Base-by-base conservation (phyloP, 441 rosid genomes). In the Sinapis alba region DNA sequence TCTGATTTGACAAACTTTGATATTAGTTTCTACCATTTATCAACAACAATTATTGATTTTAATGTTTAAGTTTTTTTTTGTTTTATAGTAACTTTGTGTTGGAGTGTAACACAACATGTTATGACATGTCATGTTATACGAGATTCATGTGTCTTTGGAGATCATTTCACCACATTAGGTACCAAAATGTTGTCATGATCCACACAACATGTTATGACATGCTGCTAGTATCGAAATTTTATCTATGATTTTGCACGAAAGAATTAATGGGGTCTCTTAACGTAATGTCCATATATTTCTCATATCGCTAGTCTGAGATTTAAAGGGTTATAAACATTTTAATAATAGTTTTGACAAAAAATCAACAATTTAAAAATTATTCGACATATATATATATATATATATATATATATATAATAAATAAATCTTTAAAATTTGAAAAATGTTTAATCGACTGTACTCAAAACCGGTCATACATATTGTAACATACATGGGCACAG, bases 41-140 rank as follows among this genome's bases (percentile, higher is more conserved):
- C 54, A 21, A 43, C 71, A 16, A 69, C 21, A 36, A 50, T 62
- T 26, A 26, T 59, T 62, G 59, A 75, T 75, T 69, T 74, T 51
- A 0, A 61, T 16, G 73, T 68, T 53, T 26, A 16, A 7, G 5
- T 34, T 15, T 45, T 6, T 5, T 20, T 45, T 6, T 4, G 2
- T 15, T 4, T 19, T 20, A 8, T 54, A 8, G 57, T 73, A 13
- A 12, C 28, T 47, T 16, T 59, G 12, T 34, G 53, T 61, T 32
- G 4, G 60, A 30, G 7, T 74, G 34, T 41, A 24, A 65, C 56
- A 45, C 34, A 13, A 28, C 53, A 28, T 16, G 34, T 26, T 53
- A 12, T 47, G 53, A 50, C 53, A 28, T 16, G 34, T 26, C 32
- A 12, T 47, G 54, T 16, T 47, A 15, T 47, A 16, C 54, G 20